These are phyloP conservation scores for Jasminum sambac DNA, from an alignment of 257 asterid species.

Conservation along the genomic window DNA sequence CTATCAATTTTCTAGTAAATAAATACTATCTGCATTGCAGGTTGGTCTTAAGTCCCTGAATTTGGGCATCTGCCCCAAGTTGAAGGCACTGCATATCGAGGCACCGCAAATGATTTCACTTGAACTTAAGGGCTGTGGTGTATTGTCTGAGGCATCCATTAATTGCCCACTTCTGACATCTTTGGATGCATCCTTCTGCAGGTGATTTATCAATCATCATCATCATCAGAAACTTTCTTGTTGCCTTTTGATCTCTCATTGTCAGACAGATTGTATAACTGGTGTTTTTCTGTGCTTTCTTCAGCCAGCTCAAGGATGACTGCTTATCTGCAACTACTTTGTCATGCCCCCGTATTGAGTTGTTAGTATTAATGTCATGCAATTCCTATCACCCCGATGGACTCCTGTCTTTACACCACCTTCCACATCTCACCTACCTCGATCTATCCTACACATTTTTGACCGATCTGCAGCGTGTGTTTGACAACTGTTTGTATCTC, in stretches of 20 bases:
- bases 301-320: slow-evolving; percentile 93
- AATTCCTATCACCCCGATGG: slow-evolving; percentile 85
- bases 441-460: slow-evolving; percentile 92
- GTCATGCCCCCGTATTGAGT: slow-evolving; percentile 80
- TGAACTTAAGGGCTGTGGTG: slow-evolving; percentile 98
- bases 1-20: background rate
- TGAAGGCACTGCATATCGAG: slow-evolving; percentile 66
- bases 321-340: slow-evolving; percentile 82
- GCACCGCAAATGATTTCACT: slow-evolving; percentile 90
- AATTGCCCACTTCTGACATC: slow-evolving; percentile 81
- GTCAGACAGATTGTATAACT: slow-evolving; percentile 20
- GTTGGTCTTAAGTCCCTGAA: slow-evolving; percentile 91
- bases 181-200: slow-evolving; percentile 98
- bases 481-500: slow-evolving; percentile 62
- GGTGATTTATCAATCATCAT: slow-evolving; percentile 38
- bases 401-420: slow-evolving; percentile 62
- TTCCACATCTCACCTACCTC: slow-evolving; percentile 71
- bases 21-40: slow-evolving; percentile 39
- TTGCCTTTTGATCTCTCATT: background rate
- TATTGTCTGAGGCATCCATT: slow-evolving; percentile 74
- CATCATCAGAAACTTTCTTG: background rate
- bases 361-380: slow-evolving; percentile 89
- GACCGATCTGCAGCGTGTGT: slow-evolving; percentile 81
- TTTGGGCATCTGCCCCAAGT: slow-evolving; percentile 96
- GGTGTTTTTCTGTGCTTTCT: slow-evolving; percentile 20